A percentile compares a stretch with the other conserved stretches of the same genome.
These are phyloP conservation scores for Blastomyces parvus DNA, from an alignment of 2,329 filamentous ascomycete genomes.

Conservation along the genomic window DNA sequence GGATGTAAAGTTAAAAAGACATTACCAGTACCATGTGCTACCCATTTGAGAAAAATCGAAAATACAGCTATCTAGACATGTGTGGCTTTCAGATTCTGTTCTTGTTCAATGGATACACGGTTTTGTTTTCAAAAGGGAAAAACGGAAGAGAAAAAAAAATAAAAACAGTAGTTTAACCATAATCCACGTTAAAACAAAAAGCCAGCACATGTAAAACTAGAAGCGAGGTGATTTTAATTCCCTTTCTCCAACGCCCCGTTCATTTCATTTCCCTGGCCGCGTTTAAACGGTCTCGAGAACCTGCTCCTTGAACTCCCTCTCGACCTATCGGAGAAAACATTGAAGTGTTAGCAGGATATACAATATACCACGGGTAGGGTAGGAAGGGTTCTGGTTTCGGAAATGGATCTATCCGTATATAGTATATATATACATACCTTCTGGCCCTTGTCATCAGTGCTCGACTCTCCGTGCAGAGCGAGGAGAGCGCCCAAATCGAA, in stretches of 20 bases:
- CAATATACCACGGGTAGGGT: not conserved
- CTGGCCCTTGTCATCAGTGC: constrained; percentile 90
- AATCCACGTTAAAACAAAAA: constrained; percentile 5
- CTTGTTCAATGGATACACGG: constrained; percentile 1
- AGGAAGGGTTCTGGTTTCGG: constrained; percentile 8
- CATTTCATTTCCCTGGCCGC: constrained; percentile 20
- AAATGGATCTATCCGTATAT: not conserved
- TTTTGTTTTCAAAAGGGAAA: not conserved
- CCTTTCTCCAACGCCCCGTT: constrained; percentile 4
- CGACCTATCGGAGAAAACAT: constrained; percentile 29
- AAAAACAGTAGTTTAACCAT: not conserved
- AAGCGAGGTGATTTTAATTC: constrained; percentile 1
- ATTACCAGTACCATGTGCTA: constrained; percentile 3
- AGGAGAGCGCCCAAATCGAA: constrained; percentile 96
- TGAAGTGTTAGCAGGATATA: constrained; percentile 5
- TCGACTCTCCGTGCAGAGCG: constrained; percentile 94
- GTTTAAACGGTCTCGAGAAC: constrained; percentile 86
- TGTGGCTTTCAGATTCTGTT: constrained; percentile 1
- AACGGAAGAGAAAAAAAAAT: not conserved
- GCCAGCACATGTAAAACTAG: not conserved
- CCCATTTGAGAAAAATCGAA: constrained; percentile 5
- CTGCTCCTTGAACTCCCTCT: constrained; percentile 98
- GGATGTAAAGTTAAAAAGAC: not conserved
- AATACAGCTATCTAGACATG: constrained; percentile 7
- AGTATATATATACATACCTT: constrained; percentile 51